phyloP scores from a whole-genome alignment of 345 rosid species.

The Populus nigra region DNA sequence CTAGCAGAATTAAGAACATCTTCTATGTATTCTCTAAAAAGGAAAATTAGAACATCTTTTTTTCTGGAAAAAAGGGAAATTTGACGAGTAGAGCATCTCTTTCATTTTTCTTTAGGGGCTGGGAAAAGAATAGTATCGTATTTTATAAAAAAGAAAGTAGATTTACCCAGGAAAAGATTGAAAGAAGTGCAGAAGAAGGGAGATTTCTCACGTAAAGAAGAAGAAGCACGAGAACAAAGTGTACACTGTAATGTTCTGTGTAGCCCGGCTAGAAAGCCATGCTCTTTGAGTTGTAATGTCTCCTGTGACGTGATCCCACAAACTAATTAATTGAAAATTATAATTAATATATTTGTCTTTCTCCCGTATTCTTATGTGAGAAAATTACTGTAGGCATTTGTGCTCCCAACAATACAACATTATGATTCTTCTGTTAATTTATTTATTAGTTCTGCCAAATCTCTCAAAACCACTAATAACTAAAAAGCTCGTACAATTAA shows the following conservation, averaged over 20 bases:
- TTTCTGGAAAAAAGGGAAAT: too few relatives aligned
- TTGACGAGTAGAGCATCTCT: neutral
- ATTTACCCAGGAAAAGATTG: neutral
- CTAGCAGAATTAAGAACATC: neutral
- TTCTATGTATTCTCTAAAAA: too few relatives aligned
- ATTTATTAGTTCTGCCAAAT: too few relatives aligned
- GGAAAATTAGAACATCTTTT: too few relatives aligned
- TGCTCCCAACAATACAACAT: neutral
- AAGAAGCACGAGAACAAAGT: neutral
- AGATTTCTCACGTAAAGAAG: neutral
- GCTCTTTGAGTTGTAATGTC: neutral
- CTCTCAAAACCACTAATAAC: too few relatives aligned
- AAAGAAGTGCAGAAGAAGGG: neutral
- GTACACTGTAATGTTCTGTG: neutral
- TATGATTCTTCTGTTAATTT: too few relatives aligned
- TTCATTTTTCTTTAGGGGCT: neutral
- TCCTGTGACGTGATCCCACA: neutral
- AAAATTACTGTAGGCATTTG: neutral
- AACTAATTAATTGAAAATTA: neutral
- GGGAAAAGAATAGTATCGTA: neutral
- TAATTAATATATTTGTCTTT: neutral
- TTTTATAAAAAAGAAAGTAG: neutral
- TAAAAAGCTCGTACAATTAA: too few relatives aligned
- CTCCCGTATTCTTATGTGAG: neutral
- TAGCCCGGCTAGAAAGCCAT: neutral